These are phyloP conservation scores for Lyophyllum semitale DNA, from an alignment of 768 basidiomycete genomes.

Conservation along the genomic window DNA sequence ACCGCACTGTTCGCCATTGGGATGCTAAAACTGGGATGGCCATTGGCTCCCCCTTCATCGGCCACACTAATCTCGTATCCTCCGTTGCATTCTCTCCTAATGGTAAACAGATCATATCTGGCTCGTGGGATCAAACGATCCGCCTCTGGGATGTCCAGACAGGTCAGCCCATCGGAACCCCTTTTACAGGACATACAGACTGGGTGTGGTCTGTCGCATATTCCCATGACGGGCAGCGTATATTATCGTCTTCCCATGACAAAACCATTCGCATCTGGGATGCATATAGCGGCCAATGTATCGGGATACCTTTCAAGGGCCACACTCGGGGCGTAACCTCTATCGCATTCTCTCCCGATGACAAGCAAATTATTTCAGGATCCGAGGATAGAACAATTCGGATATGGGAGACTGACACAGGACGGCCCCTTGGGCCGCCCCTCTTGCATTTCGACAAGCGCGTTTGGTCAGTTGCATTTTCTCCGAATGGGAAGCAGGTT, in stretches of 20 bases:
- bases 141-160: constrained; percentile 4
- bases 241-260: constrained; percentile 9
- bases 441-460: background rate
- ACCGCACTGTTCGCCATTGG: background rate
- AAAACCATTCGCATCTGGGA: constrained; percentile 10
- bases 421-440: background rate
- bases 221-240: constrained; percentile 4
- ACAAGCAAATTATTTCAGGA: background rate
- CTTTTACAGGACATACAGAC: background rate
- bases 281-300: no score
- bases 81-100: constrained; percentile 4
- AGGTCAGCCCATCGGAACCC: background rate
- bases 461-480: background rate
- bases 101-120: constrained; percentile 3
- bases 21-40: background rate
- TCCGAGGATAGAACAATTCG: background rate
- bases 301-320: background rate
- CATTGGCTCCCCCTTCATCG: background rate
- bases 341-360: background rate
- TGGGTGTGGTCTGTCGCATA: background rate
- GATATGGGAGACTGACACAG: background rate
- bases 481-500: background rate
- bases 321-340: background rate
- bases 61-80: background rate
- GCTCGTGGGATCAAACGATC: background rate